Base-by-base conservation (phyloP, 2,329 filamentous ascomycete genomes). In the Hypoxylon sp. region DNA sequence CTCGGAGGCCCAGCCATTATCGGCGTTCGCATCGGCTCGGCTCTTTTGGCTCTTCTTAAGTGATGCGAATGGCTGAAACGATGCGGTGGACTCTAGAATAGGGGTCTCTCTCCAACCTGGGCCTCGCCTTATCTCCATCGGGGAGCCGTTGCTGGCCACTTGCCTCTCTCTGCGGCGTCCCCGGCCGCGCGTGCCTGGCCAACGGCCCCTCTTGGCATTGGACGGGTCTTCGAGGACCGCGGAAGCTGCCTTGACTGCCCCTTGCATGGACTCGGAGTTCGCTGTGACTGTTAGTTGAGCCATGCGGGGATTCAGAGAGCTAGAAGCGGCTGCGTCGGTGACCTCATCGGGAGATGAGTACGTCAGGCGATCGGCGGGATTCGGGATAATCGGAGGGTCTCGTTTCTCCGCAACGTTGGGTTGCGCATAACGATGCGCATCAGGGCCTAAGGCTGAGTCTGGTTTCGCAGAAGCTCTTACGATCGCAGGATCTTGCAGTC, bases 1-100 rank as follows among this genome's bases (percentile, higher is more conserved):
- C 77, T 98, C 96, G 0, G 95, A 98, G 3, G 93, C 94, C 95
- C 95, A 98, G 2, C 94, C 95, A 78, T 94, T 97, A 48, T 93
- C 88, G 7, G 80, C 80, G 44, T 72, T 74, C 11, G 64, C 68
- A 31, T 78, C 78, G 50, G 78, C 80, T 73, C 80, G 83, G 63
- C 79, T 82, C 66, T 82, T 84, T 73, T 83, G 81, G 69, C 77
- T 82, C 78, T 80, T 86, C 83, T 86, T 94, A 1, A 91, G 78
- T 0, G 86, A 86, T 48, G 84, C 82, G 73, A 88, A 91, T 0
- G 89, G 89, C 75, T 91, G 89, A 67, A 91, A 91, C 0, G 87
- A 88, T 2, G 87, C 80, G 6, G 84, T 89, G 62, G 86, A 89
- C 75, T 91, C 83, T 25, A 89, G 75, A 25, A 89, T 89, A 0